Evolutionary conservation across 2,329 filamentous ascomycete genomes (phyloP).

Genomic region (Macrophomina phaseolina): DNA sequence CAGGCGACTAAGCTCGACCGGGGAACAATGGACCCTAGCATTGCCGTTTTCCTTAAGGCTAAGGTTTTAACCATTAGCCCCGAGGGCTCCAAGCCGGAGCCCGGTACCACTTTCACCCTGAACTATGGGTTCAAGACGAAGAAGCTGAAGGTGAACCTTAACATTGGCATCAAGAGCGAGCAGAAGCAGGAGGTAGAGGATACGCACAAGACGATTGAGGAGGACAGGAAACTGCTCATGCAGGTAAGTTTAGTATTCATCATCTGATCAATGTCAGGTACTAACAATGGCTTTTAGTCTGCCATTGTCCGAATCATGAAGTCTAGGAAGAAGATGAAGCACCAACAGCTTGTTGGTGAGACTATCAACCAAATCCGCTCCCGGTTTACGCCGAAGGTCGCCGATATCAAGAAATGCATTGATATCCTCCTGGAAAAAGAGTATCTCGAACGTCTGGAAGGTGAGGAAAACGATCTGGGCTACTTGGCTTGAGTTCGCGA

Average conservation of each 20-base stretch:
- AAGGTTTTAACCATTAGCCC: constrained; percentile 80
- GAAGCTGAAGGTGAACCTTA: constrained; percentile 96
- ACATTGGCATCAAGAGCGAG: constrained; percentile 92
- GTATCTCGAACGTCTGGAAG: constrained; percentile 93
- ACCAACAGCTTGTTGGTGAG: constrained; percentile 90
- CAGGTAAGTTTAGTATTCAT: constrained; percentile 70
- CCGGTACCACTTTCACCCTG: constrained; percentile 79
- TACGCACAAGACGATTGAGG: constrained; percentile 99
- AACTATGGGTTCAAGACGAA: constrained; percentile 98
- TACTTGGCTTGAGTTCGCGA: constrained; percentile 73
- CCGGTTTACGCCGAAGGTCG: constrained; percentile 89
- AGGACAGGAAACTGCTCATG: constrained; percentile 93
- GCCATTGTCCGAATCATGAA: constrained; percentile 99
- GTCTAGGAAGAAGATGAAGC: constrained; percentile 98
- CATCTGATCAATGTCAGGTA: too few relatives aligned
- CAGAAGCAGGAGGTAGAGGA: constrained; percentile 95
- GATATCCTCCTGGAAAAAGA: constrained; percentile 99
- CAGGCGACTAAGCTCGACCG: constrained; percentile 78
- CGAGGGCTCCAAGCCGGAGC: constrained; percentile 74
- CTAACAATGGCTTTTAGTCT: constrained; percentile 66
- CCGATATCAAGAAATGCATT: constrained; percentile 99
- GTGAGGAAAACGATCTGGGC: constrained; percentile 77
- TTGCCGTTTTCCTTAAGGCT: constrained; percentile 88
- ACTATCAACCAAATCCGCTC: constrained; percentile 94
- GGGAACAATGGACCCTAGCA: constrained; percentile 84